Conservation (phyloP, 2,329 filamentous ascomycete genomes). For the Alternaria postmessia region DNA sequence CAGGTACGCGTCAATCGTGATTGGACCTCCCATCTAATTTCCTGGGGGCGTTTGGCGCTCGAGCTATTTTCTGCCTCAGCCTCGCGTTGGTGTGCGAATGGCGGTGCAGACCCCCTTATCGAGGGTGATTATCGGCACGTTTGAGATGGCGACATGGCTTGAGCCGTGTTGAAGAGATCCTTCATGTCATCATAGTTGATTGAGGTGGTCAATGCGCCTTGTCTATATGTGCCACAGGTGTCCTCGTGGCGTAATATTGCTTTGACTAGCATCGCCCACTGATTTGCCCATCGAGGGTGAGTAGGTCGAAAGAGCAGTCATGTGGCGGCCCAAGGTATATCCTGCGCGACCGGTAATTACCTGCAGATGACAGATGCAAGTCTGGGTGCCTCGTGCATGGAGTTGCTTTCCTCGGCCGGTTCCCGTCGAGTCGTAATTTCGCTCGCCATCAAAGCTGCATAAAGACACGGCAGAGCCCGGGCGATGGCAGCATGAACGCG, state of each 20-base stretch:
- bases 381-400: constrained; percentile 16
- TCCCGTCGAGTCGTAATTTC: constrained; percentile 39
- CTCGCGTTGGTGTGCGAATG: constrained; percentile 20
- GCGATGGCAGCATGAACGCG: constrained; percentile 4
- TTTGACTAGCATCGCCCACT: background rate
- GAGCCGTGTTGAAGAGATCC: background rate
- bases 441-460: constrained; percentile 24
- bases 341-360: constrained; percentile 26
- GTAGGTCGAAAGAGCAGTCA: background rate
- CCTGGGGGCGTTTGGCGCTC: constrained; percentile 30
- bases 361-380: constrained; percentile 23
- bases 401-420: constrained; percentile 24
- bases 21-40: constrained; percentile 42
- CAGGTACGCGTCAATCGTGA: constrained; percentile 39
- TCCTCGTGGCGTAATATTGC: background rate
- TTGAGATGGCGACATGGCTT: constrained; percentile 16
- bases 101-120: constrained; percentile 31
- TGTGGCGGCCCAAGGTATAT: constrained; percentile 5
- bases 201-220: constrained; percentile 1
- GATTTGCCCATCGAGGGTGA: background rate
- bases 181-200: background rate
- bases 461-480: constrained; percentile 18
- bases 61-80: constrained; percentile 32
- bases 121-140: constrained; percentile 21
- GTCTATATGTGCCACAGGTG: background rate